Evolutionary conservation across 768 basidiomycete species (phyloP), one percentile per base, ranked within the genome.

Genomic region (Leccinum rimulosum): DNA sequence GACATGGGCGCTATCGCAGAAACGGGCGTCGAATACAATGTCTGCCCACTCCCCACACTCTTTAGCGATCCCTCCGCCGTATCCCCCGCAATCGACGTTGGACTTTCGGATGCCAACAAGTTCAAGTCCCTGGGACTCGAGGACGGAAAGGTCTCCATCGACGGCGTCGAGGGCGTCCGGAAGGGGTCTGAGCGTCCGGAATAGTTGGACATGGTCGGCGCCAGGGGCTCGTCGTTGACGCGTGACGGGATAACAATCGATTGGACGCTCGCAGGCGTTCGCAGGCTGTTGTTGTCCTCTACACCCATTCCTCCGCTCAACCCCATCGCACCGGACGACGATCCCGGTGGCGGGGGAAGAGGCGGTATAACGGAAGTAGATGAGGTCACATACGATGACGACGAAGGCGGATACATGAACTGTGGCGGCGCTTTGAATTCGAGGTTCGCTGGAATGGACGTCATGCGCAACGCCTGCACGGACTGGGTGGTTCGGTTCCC

Each of bases 401-500:
- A 31, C 8, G 55, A 65, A 4, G 68, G 71, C 3, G 69, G 69
- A 50, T 73, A 76, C 3, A 62, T 9, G 60, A 73, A 70, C 15
- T 66, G 65, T 1, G 50, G 17, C 0, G 64, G 58, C 1, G 62
- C 62, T 6, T 30, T 55, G 25, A 50, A 35, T 19, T 68, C 62
- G n/a, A 61, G 61, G 51, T 65, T 54, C 5, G 65, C 45, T 19
- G 63, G 66, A 27, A 69, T 9, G 17, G 65, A 57, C 14, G 64
- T 64, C 19, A 33, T 54, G 19, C 68, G 68, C 9, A 71, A 61
- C 12, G 64, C 58, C 58, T 86, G 84, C 4, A 68, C 78, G 33
- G 80, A 77, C 33, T 63, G 64, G 27, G 77, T 71, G 25, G 75
- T 74, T 27, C 80, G 80, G 17, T 74, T 77, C 7, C 86, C 85